A percentile compares a stretch with the other conserved stretches of the same genome.
phyloP scores from a whole-genome alignment of 768 basidiomycete species.

The Leccinellum albellum region DNA sequence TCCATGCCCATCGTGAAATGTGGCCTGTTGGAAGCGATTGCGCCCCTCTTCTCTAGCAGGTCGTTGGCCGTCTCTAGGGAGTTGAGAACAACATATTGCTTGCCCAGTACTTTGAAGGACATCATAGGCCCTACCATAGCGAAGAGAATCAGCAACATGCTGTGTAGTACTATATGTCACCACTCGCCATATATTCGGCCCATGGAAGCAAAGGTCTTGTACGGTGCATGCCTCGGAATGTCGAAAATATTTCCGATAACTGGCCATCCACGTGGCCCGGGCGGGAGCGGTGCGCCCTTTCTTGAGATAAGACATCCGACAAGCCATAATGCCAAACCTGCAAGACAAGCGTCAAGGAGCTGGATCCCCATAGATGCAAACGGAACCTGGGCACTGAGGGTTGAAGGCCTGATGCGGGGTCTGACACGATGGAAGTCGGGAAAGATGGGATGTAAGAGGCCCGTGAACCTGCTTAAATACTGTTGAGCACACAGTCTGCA shows the following conservation, averaged over 20 bases:
- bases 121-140: constrained; percentile 6
- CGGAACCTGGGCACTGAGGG: too few relatives aligned
- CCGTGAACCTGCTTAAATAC: too few relatives aligned
- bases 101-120: constrained; percentile 28
- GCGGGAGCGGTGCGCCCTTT: neutral
- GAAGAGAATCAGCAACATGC: constrained; percentile 6
- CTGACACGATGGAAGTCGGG: too few relatives aligned
- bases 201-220: constrained; percentile 43
- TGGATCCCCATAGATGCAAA: neutral
- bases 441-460: too few relatives aligned
- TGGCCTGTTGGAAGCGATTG: neutral
- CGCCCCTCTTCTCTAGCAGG: constrained; percentile 12
- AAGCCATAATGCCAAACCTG: constrained; percentile 6
- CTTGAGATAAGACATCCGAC: neutral
- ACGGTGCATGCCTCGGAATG: constrained; percentile 47
- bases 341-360: constrained; percentile 1
- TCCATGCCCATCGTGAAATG: too few relatives aligned
- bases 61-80: constrained; percentile 32
- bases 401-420: too few relatives aligned
- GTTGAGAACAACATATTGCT: constrained; percentile 47
- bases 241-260: constrained; percentile 55
- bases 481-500: too few relatives aligned
- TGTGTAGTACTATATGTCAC: neutral
- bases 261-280: constrained; percentile 24
- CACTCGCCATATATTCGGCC: constrained; percentile 43